A percentile compares a stretch with the other conserved stretches of the same genome.
These are phyloP conservation scores for Ophiostoma piceae DNA, from an alignment of 2,329 filamentous ascomycete genomes.

Conservation along the genomic window DNA sequence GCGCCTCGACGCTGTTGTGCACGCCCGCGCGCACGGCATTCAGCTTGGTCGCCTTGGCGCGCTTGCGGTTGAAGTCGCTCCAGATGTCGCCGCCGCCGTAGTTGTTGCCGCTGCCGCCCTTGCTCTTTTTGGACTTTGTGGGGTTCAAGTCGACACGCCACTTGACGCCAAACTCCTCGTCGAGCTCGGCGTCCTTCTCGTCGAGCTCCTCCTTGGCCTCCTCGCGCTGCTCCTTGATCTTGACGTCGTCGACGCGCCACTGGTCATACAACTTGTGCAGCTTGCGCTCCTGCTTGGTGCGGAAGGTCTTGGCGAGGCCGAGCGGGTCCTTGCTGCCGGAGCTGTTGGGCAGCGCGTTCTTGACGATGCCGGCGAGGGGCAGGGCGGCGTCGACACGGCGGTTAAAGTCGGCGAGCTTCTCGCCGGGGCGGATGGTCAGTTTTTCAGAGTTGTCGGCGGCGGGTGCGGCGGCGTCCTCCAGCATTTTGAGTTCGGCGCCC, in stretches of 20 bases:
- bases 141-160: constrained; percentile 40
- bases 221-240: constrained; percentile 55
- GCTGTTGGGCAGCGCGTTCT: constrained; percentile 45
- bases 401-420: constrained; percentile 74
- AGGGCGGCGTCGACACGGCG: constrained; percentile 79
- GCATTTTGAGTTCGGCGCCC: neutral
- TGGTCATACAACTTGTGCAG: constrained; percentile 77
- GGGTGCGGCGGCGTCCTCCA: constrained; percentile 13
- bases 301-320: constrained; percentile 57
- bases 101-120: constrained; percentile 27
- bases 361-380: constrained; percentile 66
- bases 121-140: constrained; percentile 44
- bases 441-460: constrained; percentile 33
- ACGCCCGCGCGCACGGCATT: constrained; percentile 35
- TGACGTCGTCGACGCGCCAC: constrained; percentile 63
- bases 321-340: constrained; percentile 51
- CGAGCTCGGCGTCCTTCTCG: constrained; percentile 57
- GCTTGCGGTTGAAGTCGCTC: constrained; percentile 64
- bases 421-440: constrained; percentile 74
- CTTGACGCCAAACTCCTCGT: constrained; percentile 46
- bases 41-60: constrained; percentile 36
- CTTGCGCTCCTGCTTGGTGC: constrained; percentile 78
- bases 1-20: constrained; percentile 64
- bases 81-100: constrained; percentile 55
- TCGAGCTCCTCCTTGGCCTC: constrained; percentile 62